phyloP scores from a whole-genome alignment of 805 yeast genomes.

The Kodamaea jinghongensis region DNA sequence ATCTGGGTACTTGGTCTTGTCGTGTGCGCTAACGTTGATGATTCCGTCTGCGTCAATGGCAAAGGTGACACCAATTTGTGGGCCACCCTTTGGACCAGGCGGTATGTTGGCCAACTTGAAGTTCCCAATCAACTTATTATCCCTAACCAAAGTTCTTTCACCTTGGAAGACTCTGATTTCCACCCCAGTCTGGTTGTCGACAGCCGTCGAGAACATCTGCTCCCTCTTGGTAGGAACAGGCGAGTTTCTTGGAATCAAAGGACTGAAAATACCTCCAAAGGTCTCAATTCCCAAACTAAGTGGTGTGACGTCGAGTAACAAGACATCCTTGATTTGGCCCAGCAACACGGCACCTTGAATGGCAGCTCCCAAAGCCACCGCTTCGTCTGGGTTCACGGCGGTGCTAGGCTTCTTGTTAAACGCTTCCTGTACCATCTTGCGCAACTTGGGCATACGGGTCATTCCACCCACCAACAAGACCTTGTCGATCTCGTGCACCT shows the following conservation, averaged over 20 bases:
- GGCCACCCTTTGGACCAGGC: conserved; percentile 73
- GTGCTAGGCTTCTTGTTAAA: conserved; percentile 68
- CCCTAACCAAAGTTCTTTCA: conserved; percentile 74
- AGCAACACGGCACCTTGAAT: conserved; percentile 29
- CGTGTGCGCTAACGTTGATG: conserved; percentile 56
- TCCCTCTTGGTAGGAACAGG: conserved; percentile 75
- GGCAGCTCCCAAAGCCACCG: conserved; percentile 31
- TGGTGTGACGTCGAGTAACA: conserved; percentile 28
- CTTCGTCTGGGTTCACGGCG: conserved; percentile 72
- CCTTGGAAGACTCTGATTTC: conserved; percentile 80
- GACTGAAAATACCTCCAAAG: conserved; percentile 80
- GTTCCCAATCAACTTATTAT: conserved; percentile 74
- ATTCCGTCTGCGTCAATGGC: conserved; percentile 82
- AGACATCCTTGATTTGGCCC: conserved; percentile 26
- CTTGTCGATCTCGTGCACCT: conserved; percentile 66
- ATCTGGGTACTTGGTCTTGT: conserved; percentile 43
- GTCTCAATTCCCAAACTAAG: conserved; percentile 65
- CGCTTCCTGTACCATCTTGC: conserved; percentile 55
- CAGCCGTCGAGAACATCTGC: conserved; percentile 75
- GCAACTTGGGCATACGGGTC: conserved; percentile 85
- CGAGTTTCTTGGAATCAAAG: conserved; percentile 73
- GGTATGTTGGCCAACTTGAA: conserved; percentile 72
- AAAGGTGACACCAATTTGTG: conserved; percentile 74
- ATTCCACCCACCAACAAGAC: conserved; percentile 82
- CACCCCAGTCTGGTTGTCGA: conserved; percentile 82